Base-by-base conservation (phyloP, 768 basidiomycete genomes). In the Dacryopinax primogenitus region DNA sequence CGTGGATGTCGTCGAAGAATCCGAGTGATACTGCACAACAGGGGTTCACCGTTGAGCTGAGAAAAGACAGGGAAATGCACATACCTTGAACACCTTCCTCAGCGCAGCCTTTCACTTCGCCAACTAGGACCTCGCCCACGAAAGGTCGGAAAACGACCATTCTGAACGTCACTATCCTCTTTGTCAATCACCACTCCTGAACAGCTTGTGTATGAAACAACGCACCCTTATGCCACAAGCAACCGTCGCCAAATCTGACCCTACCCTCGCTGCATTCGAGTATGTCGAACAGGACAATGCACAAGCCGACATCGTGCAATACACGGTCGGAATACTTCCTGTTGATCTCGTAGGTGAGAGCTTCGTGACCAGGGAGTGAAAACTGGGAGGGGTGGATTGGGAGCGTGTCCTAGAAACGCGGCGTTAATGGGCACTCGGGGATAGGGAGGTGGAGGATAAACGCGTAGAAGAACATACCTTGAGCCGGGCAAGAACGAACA, bases 291-390 rank as follows among this genome's bases (percentile, higher is more conserved):
- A 92, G 83, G 66, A 86, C 90, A 63, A 98, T 82, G 68, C 91
- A 94, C 26, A 99, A 82, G 0, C 95, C 95, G 65, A 95, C 86
- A 65, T 92, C 88, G 71, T 93, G 90, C 18, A 97, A 77, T 51
- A 94, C 84, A 64, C 87, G 83, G 73, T 98, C 97, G 3, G 95
- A 89, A 69, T 95, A 98, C 76, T 96, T 96, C 74, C 90, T 90
- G 79, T 98, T 94, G 68, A 98, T 79, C 71, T 92, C 90, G 66
- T 86, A 83, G 30, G 82, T 86, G 69, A 97, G 82, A 0, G 92
- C 90, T 58, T 88, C 84, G 58, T 88, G 86, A 39, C 84, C 81
- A 0, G 88, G 85, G 0, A 84, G 77, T 6, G 84, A 86, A 71
- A 96, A 97, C 69, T 91, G 84, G n/a, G 83, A 80, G 7, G 95